phyloP scores from a whole-genome alignment of 768 basidiomycete genomes.

The Plicaturopsis crispa region DNA sequence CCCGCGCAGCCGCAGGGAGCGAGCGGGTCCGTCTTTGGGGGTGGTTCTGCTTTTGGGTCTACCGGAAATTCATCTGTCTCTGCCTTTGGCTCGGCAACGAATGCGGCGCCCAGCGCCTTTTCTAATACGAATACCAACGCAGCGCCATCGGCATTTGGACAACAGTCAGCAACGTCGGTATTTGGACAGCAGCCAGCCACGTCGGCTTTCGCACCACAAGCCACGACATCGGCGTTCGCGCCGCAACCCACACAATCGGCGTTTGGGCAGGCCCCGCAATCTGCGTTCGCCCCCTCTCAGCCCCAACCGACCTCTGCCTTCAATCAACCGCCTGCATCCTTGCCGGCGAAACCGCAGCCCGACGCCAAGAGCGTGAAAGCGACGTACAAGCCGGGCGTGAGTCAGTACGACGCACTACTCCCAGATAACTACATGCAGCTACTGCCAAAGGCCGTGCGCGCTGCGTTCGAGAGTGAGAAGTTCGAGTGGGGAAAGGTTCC shows the following conservation, averaged over 20 bases:
- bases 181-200: constrained; percentile 8
- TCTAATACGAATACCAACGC: constrained; percentile 8
- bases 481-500: constrained; percentile 68
- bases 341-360: constrained; percentile 15
- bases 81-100: constrained; percentile 21
- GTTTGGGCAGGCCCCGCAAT: background rate
- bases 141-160: constrained; percentile 19
- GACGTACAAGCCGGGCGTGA: constrained; percentile 35
- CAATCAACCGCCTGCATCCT: constrained; percentile 2
- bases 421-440: constrained; percentile 52
- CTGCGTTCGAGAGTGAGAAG: constrained; percentile 45
- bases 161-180: constrained; percentile 4
- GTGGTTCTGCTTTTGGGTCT: constrained; percentile 19
- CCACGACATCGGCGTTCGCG: constrained; percentile 13
- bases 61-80: constrained; percentile 10
- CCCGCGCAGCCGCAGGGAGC: constrained; percentile 5
- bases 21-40: constrained; percentile 21
- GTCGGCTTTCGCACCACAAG: constrained; percentile 4
- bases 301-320: background rate
- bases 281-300: background rate
- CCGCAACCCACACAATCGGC: background rate
- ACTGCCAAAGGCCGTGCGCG: constrained; percentile 40
- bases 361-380: constrained; percentile 27
- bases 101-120: constrained; percentile 1
- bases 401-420: constrained; percentile 49